Conservation (phyloP, 139 green algal species). For the Chlamydomonas sphaeroides region DNA sequence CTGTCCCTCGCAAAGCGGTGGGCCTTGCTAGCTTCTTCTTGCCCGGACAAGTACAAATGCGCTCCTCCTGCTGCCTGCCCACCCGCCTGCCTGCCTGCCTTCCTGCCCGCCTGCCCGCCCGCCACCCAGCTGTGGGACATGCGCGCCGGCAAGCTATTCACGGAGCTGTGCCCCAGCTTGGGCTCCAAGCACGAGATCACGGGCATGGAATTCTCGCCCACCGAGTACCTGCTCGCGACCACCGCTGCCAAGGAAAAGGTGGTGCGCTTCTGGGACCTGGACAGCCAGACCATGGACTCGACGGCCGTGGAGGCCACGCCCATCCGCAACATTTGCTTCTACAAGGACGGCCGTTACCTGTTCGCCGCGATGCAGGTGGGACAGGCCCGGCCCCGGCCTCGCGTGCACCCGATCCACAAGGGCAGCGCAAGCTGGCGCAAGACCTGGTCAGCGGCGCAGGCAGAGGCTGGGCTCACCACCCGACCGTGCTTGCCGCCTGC, state of each 20-base stretch:
- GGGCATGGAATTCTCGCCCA: slow-evolving; percentile 83
- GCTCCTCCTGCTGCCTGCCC: too few species aligned
- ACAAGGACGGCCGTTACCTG: slow-evolving; percentile 73
- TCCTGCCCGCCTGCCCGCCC: too few species aligned
- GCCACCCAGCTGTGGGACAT: slow-evolving; percentile 90
- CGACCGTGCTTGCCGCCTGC: too few species aligned
- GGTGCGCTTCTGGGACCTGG: slow-evolving; percentile 83
- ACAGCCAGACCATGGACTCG: slow-evolving; percentile 68
- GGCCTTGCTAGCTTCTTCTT: too few species aligned
- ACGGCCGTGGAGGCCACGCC: slow-evolving; percentile 68
- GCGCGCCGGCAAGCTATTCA: slow-evolving; percentile 66
- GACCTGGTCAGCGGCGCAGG: too few species aligned
- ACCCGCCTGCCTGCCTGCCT: too few species aligned
- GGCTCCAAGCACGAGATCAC: slow-evolving; percentile 72
- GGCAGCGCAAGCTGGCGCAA: too few species aligned
- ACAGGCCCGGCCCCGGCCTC: too few species aligned
- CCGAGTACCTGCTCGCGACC: slow-evolving; percentile 85
- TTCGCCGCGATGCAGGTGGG: slow-evolving; percentile 61
- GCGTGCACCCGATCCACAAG: too few species aligned
- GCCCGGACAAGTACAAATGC: too few species aligned
- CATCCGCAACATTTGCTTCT: slow-evolving; percentile 74
- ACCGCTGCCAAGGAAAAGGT: slow-evolving; percentile 71
- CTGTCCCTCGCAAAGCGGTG: too few species aligned
- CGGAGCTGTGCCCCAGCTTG: slow-evolving; percentile 66
- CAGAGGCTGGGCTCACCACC: too few species aligned